These are phyloP conservation scores for Heritiera fomes DNA, from an alignment of 345 rosid genomes.

Conservation along the genomic window DNA sequence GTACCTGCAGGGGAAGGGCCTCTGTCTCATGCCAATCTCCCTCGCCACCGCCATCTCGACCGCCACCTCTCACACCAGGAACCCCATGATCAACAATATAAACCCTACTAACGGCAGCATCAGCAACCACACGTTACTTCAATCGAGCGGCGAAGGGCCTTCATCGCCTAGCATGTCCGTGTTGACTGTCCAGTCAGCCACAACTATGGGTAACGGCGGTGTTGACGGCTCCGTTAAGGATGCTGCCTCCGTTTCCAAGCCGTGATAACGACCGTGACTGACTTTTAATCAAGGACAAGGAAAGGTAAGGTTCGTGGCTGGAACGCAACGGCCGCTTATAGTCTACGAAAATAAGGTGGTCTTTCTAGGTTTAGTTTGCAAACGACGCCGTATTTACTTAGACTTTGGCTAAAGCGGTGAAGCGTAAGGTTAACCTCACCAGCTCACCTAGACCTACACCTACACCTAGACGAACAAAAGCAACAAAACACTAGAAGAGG, in stretches of 20 bases:
- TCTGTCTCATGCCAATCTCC: conserved; percentile 95
- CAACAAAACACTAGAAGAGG: not conserved
- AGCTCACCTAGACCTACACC: not conserved
- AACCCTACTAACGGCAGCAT: not conserved
- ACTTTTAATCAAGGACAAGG: not conserved
- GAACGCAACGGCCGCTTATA: not conserved
- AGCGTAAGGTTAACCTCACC: conserved; percentile 8
- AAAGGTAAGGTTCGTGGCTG: not conserved
- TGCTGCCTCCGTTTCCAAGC: conserved; percentile 65
- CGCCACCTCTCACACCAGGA: conserved; percentile 54
- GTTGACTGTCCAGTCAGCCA: conserved; percentile 70
- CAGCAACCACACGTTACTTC: conserved; percentile 21
- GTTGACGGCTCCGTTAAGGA: conserved; percentile 56
- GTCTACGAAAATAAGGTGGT: conserved; percentile 11
- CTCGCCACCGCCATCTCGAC: conserved; percentile 90
- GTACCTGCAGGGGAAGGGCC: conserved; percentile 93
- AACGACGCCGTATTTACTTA: conserved; percentile 1
- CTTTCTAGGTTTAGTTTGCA: not conserved
- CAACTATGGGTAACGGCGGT: conserved; percentile 44
- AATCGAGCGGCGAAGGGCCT: conserved; percentile 52
- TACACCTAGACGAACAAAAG: too few species aligned
- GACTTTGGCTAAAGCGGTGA: conserved; percentile 4
- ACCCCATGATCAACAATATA: conserved; percentile 27
- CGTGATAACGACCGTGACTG: conserved; percentile 42
- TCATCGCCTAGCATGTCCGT: conserved; percentile 77